Percentiles rank a stretch among this genome's conserved stretches.
phyloP scores from a whole-genome alignment of 495 filamentous ascomycete species.

The Tuber aestivum region DNA sequence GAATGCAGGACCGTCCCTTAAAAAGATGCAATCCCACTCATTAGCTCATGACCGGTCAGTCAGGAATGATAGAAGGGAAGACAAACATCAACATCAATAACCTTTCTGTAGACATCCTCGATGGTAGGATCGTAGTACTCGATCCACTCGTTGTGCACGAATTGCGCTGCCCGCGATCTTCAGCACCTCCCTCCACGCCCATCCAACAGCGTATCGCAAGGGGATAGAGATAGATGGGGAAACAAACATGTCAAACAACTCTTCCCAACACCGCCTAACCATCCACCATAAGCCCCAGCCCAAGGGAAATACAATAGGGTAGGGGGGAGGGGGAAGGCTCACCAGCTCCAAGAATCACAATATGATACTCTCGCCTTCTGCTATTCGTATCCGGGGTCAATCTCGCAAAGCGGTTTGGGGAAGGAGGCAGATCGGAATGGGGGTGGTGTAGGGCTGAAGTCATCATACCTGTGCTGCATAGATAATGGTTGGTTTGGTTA shows the following conservation, averaged over 20 bases:
- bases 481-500: slow-evolving; percentile 21
- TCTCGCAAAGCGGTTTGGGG: slow-evolving; percentile 8
- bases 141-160: slow-evolving; percentile 99
- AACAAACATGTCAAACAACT: slow-evolving; percentile 90
- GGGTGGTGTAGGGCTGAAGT: slow-evolving; percentile 22
- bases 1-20: slow-evolving; percentile 87
- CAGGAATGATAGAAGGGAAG: slow-evolving; percentile 6
- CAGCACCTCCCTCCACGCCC: slow-evolving; percentile 32
- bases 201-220: slow-evolving; percentile 26
- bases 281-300: slow-evolving; percentile 9
- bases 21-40: slow-evolving; percentile 10
- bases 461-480: slow-evolving; percentile 54
- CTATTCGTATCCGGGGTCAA: slow-evolving; percentile 17
- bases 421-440: background rate
- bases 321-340: slow-evolving; percentile 42
- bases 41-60: slow-evolving; percentile 8
- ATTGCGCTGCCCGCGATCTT: slow-evolving; percentile 65
- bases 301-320: slow-evolving; percentile 10
- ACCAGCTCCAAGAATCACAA: slow-evolving; percentile 87
- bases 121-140: slow-evolving; percentile 99
- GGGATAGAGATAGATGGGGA: slow-evolving; percentile 31
- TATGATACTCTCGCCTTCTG: slow-evolving; percentile 75
- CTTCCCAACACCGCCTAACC: slow-evolving; percentile 87
- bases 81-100: slow-evolving; percentile 88
- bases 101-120: slow-evolving; percentile 94